phyloP scores from a whole-genome alignment of 495 filamentous ascomycete species.

The Penicillium subrubescens region DNA sequence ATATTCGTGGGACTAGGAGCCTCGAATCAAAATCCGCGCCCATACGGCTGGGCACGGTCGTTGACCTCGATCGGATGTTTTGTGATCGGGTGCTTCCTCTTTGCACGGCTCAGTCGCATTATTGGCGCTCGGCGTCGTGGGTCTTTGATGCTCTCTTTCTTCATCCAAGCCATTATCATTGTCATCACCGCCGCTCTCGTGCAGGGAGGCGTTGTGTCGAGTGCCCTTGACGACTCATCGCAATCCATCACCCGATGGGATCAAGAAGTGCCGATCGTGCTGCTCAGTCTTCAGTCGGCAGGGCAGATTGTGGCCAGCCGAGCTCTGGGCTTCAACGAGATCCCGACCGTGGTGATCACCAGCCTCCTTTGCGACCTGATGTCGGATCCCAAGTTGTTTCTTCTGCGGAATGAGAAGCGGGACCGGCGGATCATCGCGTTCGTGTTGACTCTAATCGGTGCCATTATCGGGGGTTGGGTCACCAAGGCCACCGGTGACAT shows the following conservation, averaged over 20 bases:
- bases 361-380: slow-evolving; percentile 66
- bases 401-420: slow-evolving; percentile 63
- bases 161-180: slow-evolving; percentile 55
- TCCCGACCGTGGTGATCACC: slow-evolving; percentile 73
- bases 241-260: slow-evolving; percentile 20
- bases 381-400: slow-evolving; percentile 56
- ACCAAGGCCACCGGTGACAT: slow-evolving; percentile 53
- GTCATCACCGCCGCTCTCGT: slow-evolving; percentile 56
- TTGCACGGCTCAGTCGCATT: slow-evolving; percentile 34
- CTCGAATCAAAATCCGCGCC: slow-evolving; percentile 50
- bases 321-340: slow-evolving; percentile 63
- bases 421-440: slow-evolving; percentile 61
- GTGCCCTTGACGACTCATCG: slow-evolving; percentile 19
- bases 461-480: slow-evolving; percentile 66
- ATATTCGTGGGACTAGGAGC: slow-evolving; percentile 64
- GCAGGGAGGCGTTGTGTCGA: slow-evolving; percentile 44
- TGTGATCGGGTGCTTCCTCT: slow-evolving; percentile 51
- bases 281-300: slow-evolving; percentile 68
- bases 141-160: slow-evolving; percentile 55
- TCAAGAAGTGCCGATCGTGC: slow-evolving; percentile 52
- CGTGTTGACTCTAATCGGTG: slow-evolving; percentile 57
- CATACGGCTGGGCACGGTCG: slow-evolving; percentile 61
- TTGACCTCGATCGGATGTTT: slow-evolving; percentile 57
- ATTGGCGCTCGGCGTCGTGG: slow-evolving; percentile 43
- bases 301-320: slow-evolving; percentile 68